Conservation (phyloP, 352 stramenopile genomes). For the Phytophthora crassamura region DNA sequence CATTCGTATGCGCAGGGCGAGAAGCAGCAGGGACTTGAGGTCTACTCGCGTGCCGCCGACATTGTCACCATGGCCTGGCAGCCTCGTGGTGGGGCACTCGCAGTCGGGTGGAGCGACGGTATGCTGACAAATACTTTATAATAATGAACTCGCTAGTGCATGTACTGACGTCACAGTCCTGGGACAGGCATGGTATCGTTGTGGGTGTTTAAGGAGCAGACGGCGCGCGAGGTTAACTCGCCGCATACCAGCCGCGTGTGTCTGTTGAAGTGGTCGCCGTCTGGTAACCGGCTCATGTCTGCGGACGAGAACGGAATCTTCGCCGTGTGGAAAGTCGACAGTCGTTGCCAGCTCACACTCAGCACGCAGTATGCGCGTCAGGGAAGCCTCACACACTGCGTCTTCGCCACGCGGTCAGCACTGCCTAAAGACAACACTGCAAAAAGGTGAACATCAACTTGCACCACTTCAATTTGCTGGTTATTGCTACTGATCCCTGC, state of each 20-base stretch:
- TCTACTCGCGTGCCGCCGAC: constrained; percentile 69
- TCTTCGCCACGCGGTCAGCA: constrained; percentile 73
- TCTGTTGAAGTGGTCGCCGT: constrained; percentile 87
- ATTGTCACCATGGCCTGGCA: constrained; percentile 90
- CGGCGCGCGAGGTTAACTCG: constrained; percentile 80
- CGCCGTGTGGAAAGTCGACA: constrained; percentile 89
- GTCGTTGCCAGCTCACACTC: constrained; percentile 74
- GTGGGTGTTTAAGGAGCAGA: constrained; percentile 81
- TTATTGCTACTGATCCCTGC: background rate
- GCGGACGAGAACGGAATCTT: constrained; percentile 88
- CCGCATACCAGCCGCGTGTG: constrained; percentile 81
- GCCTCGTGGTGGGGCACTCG: constrained; percentile 76
- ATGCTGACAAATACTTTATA: background rate
- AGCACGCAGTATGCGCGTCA: constrained; percentile 88
- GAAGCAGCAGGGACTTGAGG: constrained; percentile 58
- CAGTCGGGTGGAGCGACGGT: constrained; percentile 87
- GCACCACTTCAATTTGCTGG: background rate
- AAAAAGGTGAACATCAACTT: constrained; percentile 45
- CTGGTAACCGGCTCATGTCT: constrained; percentile 89
- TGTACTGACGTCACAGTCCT: constrained; percentile 7
- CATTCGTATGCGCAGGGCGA: constrained; percentile 53
- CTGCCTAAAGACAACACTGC: constrained; percentile 45
- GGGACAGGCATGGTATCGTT: constrained; percentile 77
- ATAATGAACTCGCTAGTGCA: too few relatives aligned
- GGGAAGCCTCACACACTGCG: constrained; percentile 88